These are phyloP conservation scores for Rosa chinensis DNA, from an alignment of 306 rosid species.

Conservation along the genomic window DNA sequence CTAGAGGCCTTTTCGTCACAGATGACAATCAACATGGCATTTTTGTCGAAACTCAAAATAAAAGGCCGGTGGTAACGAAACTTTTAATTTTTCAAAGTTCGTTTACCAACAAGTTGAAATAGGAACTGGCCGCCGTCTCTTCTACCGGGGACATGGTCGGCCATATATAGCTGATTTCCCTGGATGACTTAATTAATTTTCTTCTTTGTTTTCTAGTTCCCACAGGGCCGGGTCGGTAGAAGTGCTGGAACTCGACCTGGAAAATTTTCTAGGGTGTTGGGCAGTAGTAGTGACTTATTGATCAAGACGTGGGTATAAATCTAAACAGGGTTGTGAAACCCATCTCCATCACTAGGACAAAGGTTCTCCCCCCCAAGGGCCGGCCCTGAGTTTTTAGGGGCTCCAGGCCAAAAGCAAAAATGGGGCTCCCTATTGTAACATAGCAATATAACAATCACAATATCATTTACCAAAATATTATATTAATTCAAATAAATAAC, in stretches of 20 bases:
- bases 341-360: neutral
- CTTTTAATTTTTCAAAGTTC: neutral
- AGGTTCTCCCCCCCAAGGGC: too few species aligned
- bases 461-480: too few species aligned
- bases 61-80: neutral
- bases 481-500: too few species aligned
- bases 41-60: neutral
- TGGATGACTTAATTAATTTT: neutral
- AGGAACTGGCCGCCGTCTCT: neutral
- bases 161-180: neutral
- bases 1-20: neutral
- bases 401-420: too few species aligned
- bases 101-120: neutral
- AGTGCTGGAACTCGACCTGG: neutral
- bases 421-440: too few species aligned
- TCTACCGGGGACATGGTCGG: neutral
- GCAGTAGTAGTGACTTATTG: neutral
- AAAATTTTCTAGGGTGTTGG: neutral
- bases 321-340: neutral
- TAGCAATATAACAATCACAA: too few species aligned
- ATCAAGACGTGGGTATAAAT: neutral
- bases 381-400: too few species aligned
- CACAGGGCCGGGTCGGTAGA: neutral
- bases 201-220: neutral
- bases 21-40: neutral